phyloP scores from a whole-genome alignment of 345 rosid genomes.

The Cochlearia excelsa region DNA sequence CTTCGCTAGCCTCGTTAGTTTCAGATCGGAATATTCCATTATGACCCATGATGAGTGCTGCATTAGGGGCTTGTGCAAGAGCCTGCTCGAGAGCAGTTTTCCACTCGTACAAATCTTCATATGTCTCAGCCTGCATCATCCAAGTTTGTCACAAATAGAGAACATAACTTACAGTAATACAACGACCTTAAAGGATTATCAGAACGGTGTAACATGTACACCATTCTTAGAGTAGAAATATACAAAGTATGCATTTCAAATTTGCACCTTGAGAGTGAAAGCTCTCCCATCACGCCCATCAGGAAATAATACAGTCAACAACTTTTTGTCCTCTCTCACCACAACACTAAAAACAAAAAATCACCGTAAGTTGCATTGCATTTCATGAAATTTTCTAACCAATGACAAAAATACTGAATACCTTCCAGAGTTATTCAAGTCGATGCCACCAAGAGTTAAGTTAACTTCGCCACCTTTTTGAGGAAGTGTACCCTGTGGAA shows the following conservation, averaged over 20 bases:
- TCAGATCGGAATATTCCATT: constrained; percentile 84
- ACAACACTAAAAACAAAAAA: constrained; percentile 65
- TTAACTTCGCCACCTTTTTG: constrained; percentile 95
- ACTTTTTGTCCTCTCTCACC: constrained; percentile 92
- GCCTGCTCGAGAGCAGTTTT: constrained; percentile 91
- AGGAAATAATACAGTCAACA: constrained; percentile 92
- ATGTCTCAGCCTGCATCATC: constrained; percentile 75
- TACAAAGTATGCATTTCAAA: constrained; percentile 13
- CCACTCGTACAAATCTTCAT: constrained; percentile 93
- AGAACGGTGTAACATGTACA: not conserved
- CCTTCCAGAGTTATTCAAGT: constrained; percentile 98
- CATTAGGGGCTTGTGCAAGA: constrained; percentile 94
- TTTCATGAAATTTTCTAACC: constrained; percentile 5
- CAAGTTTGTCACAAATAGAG: constrained; percentile 19
- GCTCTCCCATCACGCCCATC: constrained; percentile 99
- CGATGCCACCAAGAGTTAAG: constrained; percentile 93
- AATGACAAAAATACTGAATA: constrained; percentile 23
- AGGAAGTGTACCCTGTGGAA: constrained; percentile 76
- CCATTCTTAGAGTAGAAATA: constrained; percentile 6
- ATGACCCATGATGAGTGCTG: constrained; percentile 93
- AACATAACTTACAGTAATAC: constrained; percentile 20
- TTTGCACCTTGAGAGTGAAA: constrained; percentile 74
- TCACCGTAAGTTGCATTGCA: constrained; percentile 14
- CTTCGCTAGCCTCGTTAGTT: constrained; percentile 67
- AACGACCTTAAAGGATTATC: constrained; percentile 13